Conservation (phyloP, 2,329 filamentous ascomycete species). For the Chaetomium globosum region DNA sequence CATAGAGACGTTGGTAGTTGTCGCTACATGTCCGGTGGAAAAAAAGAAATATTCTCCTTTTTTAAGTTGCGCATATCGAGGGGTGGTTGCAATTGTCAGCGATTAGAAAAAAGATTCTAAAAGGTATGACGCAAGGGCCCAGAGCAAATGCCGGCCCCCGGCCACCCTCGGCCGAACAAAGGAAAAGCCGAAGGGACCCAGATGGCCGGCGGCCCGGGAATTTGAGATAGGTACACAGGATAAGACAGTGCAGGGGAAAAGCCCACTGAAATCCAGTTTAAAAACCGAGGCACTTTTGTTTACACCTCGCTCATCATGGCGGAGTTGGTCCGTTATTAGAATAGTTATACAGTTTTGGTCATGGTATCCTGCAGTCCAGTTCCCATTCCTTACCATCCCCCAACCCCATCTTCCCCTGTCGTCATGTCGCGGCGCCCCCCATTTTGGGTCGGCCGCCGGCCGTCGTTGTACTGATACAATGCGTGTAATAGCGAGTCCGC, state of each 20-base stretch:
- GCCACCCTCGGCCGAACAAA: slow-evolving; percentile 26
- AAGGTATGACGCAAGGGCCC: slow-evolving; percentile 29
- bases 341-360: slow-evolving; percentile 32
- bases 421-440: slow-evolving; percentile 5
- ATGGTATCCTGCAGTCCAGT: slow-evolving; percentile 23
- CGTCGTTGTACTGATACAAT: slow-evolving; percentile 28
- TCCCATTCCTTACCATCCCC: neutral
- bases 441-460: neutral
- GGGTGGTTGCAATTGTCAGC: neutral
- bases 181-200: slow-evolving; percentile 13
- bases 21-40: slow-evolving; percentile 32
- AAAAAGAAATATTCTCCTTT: neutral
- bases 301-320: slow-evolving; percentile 10
- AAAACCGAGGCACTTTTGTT: slow-evolving; percentile 4
- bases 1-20: slow-evolving; percentile 45
- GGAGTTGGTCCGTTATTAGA: slow-evolving; percentile 33
- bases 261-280: neutral
- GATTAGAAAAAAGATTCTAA: neutral
- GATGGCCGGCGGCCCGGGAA: neutral
- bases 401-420: slow-evolving; percentile 1
- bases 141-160: slow-evolving; percentile 3
- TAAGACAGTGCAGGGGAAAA: neutral
- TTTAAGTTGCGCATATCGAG: slow-evolving; percentile 12
- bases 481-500: slow-evolving; percentile 16
- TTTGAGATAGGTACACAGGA: neutral